Base-by-base conservation (phyloP, 345 rosid species). In the Populus simonii region DNA sequence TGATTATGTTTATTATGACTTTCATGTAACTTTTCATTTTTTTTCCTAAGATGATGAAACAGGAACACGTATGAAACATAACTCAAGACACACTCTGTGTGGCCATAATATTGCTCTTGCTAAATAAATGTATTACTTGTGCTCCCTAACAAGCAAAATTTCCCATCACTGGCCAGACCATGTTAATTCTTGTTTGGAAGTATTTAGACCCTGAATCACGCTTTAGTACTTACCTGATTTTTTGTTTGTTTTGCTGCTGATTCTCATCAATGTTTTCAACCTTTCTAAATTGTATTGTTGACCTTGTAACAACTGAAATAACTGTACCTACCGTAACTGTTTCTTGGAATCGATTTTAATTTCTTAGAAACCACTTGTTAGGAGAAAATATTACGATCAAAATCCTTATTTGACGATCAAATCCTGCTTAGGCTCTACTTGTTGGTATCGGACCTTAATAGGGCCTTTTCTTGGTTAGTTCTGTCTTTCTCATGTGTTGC, bases 141-240 rank as follows among this genome's bases (percentile, higher is more conserved):
- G 10, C 39, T 75, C 43, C 10, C 53, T 45, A 15, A 6, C 68
- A 62, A 43, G 71, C 31, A 12, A 6, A 63, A 41, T 43, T 25
- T 17, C 31, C 31, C 41, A 25, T 65, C 25, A 6, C 47, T 29
- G 66, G 71, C 35, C 6, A 41, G 27, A 43, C n/a, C 70, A 45
- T 41, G 31, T 51, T 31, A 75, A 12, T 20, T n/a, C 55, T 53
- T 67, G 10, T n/a, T 41, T 62, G 13, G 39, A 65, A 65, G 2
- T 65, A 65, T 65, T 61, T 68, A 9, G 55, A 74, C 68, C 67
- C 35, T 67, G 65, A 76, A 47, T 18, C 72, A 73, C 23, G 36
- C 67, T 36, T 15, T 23, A 53, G 36, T 25, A 20, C 41, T 9
- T 73, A 18, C 76, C 41, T 8, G 11, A 8, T 25, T 29, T n/a